Base-by-base conservation (phyloP, 306 rosid species). In the Canavalia ensiformis region DNA sequence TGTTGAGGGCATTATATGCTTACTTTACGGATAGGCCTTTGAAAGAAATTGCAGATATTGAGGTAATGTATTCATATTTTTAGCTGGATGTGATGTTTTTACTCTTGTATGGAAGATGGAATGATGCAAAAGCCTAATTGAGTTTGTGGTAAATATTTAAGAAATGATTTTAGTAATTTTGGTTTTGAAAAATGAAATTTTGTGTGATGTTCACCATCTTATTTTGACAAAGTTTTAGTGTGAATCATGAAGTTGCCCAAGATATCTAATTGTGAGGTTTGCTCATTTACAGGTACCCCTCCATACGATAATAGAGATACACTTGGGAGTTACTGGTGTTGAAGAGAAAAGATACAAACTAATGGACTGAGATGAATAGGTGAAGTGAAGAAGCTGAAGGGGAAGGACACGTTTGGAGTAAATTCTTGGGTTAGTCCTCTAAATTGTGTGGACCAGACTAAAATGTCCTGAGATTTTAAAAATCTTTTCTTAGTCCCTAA, bases 271-370 rank as follows among this genome's bases (percentile, higher is more conserved):
- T 31, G 29, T 74, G 80, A 76, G 79, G 25, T 47, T 75, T 86
- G 7, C 31, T 77, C 18, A 62, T 74, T 89, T 86, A 50, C 97
- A 93, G 99, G 76, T 96, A 47, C 99, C 99, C 0, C 97, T 95
- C 46, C 99, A 95, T 76, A 95, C 99, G 2, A 95, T 95, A 77
- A 92, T 95, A 85, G 99, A 95, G 90, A 95, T 95, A 82, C 89
- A 93, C 68, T 89, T 95, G 97, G 99, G 98, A 90, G 99, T 92
- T 81, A 88, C 94, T 5, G 99, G 99, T 5, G 98, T 95, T 30
- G 97, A 93, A 79, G 99, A 93, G 93, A 95, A 91, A 87, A 84
- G 99, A 83, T 95, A 95, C 98, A 95, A 95, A 82, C 94, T 95
- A 68, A 95, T 95, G 98, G 95, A 93, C 82, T 95, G 87, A 87